These are phyloP conservation scores for Fusarium domesticum DNA, from an alignment of 2,329 filamentous ascomycete genomes.

Conservation along the genomic window DNA sequence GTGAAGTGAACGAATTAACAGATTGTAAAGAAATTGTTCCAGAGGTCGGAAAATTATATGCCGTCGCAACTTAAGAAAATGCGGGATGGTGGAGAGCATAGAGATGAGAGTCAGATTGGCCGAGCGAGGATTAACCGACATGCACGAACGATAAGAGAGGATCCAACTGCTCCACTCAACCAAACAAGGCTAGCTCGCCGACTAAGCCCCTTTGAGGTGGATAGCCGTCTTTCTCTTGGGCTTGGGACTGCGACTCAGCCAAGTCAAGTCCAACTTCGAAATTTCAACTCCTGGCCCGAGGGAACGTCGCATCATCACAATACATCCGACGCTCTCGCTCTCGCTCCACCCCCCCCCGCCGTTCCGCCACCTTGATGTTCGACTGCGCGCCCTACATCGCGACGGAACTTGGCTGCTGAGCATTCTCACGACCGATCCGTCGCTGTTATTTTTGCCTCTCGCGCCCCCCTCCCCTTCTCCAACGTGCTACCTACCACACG, in stretches of 20 bases:
- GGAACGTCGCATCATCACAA: slow-evolving; percentile 35
- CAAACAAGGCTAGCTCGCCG: slow-evolving; percentile 32
- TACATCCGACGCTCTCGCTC: slow-evolving; percentile 20
- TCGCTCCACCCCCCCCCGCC: slow-evolving; percentile 22
- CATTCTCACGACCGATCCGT: slow-evolving; percentile 28
- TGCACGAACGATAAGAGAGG: slow-evolving; percentile 33
- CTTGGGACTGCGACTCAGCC: slow-evolving; percentile 31
- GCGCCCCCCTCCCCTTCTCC: slow-evolving; percentile 29
- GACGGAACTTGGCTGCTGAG: slow-evolving; percentile 37
- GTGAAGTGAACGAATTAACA: not conserved
- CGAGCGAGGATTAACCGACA: slow-evolving; percentile 35
- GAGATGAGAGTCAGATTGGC: slow-evolving; percentile 2
- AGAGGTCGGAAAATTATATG: slow-evolving; percentile 18
- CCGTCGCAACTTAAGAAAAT: slow-evolving; percentile 26
- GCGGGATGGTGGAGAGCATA: slow-evolving; percentile 25
- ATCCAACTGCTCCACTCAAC: slow-evolving; percentile 3
- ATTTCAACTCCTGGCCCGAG: slow-evolving; percentile 43
- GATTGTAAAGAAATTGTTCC: not conserved
- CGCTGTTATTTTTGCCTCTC: slow-evolving; percentile 32
- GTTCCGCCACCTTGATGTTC: slow-evolving; percentile 35
- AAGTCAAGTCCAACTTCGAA: slow-evolving; percentile 36
- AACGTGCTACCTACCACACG: slow-evolving; percentile 12
- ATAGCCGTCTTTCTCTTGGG: slow-evolving; percentile 32
- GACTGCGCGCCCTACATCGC: slow-evolving; percentile 31
- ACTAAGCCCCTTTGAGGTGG: slow-evolving; percentile 38